These are phyloP conservation scores for Castanea crenata DNA, from an alignment of 306 rosid species.

Conservation along the genomic window DNA sequence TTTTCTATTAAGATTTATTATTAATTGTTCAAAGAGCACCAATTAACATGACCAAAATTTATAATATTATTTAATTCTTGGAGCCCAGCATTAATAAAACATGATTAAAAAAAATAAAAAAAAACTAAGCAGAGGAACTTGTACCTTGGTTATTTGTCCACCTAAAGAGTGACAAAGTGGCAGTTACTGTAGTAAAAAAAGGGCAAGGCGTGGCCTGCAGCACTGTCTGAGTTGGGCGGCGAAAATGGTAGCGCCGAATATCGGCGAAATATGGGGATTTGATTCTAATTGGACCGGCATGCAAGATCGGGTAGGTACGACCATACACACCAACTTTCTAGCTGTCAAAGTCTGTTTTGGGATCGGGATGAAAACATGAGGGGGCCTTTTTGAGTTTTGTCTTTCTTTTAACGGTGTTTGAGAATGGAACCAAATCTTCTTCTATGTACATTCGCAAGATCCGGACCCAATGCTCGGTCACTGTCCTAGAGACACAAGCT, in stretches of 20 bases:
- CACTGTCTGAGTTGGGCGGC: conserved; percentile 43
- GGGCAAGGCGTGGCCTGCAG: conserved; percentile 42
- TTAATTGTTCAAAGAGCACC: too few relatives aligned
- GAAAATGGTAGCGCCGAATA: conserved; percentile 39
- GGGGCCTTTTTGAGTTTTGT: too few relatives aligned
- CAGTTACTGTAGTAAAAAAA: conserved; percentile 14
- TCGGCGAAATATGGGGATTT: conserved; percentile 30
- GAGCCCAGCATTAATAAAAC: too few relatives aligned
- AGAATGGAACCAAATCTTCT: neutral
- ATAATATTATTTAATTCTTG: too few relatives aligned
- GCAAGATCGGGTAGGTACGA: neutral
- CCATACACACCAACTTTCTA: conserved; percentile 6
- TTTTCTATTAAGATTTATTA: too few relatives aligned
- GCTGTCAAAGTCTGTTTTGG: neutral
- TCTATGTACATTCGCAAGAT: too few relatives aligned
- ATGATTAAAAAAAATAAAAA: too few relatives aligned
- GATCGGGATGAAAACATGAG: too few relatives aligned
- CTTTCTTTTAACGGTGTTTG: conserved; percentile 1
- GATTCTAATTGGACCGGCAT: neutral
- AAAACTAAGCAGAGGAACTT: neutral
- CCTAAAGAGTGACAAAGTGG: conserved; percentile 57
- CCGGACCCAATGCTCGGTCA: too few relatives aligned
- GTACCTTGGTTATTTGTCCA: conserved; percentile 13
- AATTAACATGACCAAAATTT: too few relatives aligned
- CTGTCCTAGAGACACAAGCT: neutral